Conservation (phyloP, 108 stramenopile species). For the Parmales sp. region DNA sequence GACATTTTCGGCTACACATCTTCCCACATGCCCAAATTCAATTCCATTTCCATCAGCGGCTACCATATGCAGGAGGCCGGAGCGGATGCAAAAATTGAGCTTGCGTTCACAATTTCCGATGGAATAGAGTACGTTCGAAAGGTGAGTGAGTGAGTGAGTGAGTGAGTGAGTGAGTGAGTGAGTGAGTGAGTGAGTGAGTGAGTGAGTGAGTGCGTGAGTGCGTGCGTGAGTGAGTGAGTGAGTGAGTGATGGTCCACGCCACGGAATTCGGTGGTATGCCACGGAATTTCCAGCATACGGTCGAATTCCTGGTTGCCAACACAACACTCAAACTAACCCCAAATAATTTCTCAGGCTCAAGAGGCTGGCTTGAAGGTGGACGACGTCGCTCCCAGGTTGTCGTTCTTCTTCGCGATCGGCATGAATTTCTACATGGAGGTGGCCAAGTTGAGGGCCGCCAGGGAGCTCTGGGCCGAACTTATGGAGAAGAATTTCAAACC, state of each 20-base stretch:
- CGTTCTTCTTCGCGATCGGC: slow-evolving; percentile 95
- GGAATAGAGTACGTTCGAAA: slow-evolving; percentile 81
- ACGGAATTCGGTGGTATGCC: no score
- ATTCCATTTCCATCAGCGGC: slow-evolving; percentile 87
- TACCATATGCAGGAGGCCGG: slow-evolving; percentile 99
- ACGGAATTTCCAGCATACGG: neutral
- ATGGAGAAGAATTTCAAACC: slow-evolving; percentile 78
- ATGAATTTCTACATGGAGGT: slow-evolving; percentile 91
- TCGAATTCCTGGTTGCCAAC: neutral
- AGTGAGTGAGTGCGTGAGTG: neutral
- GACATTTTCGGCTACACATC: slow-evolving; percentile 93
- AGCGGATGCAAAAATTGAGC: slow-evolving; percentile 87
- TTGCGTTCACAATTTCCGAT: slow-evolving; percentile 95
- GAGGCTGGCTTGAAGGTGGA: slow-evolving; percentile 81
- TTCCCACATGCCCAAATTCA: slow-evolving; percentile 90
- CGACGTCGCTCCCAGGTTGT: slow-evolving; percentile 84
- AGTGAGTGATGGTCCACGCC: no score
- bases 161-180: no score
- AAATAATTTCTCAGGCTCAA: no score
- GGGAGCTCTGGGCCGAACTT: slow-evolving; percentile 81
- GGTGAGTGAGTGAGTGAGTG: no score
- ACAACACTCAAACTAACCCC: no score
- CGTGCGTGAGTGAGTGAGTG: no score
- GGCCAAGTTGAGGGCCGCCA: slow-evolving; percentile 82
- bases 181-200: slow-evolving; percentile 19